These are phyloP conservation scores for Lactuca saligna DNA, from an alignment of 129 eudicot genomes.

Conservation along the genomic window DNA sequence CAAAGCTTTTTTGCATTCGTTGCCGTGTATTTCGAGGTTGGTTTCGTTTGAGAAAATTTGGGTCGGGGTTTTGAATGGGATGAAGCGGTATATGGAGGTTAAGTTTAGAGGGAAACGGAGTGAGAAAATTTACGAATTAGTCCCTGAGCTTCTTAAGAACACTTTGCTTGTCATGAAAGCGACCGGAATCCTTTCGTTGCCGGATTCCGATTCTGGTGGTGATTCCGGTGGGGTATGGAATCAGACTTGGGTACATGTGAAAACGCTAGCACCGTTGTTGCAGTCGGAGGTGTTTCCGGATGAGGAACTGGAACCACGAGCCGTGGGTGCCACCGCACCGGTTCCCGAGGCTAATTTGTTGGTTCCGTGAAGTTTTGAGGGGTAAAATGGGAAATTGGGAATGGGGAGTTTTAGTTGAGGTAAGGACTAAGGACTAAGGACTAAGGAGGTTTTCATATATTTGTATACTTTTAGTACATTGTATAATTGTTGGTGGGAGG, in stretches of 20 bases:
- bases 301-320: slow-evolving; percentile 36
- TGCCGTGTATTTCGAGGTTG: slow-evolving; percentile 42
- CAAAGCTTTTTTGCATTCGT: slow-evolving; percentile 56
- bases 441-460: slow-evolving; percentile 22
- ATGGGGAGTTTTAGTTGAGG: slow-evolving; percentile 21
- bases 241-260: slow-evolving; percentile 70
- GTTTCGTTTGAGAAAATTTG: slow-evolving; percentile 54
- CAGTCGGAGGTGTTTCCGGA: slow-evolving; percentile 62
- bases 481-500: slow-evolving; percentile 26
- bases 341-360: slow-evolving; percentile 40
- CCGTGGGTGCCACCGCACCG: slow-evolving; percentile 34
- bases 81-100: slow-evolving; percentile 61
- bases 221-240: slow-evolving; percentile 49
- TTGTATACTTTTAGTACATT: slow-evolving; percentile 29
- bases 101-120: slow-evolving; percentile 67
- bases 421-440: no score
- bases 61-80: slow-evolving; percentile 52
- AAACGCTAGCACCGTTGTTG: slow-evolving; percentile 51
- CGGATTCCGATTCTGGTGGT: slow-evolving; percentile 30
- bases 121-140: slow-evolving; percentile 63
- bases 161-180: slow-evolving; percentile 65
- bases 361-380: slow-evolving; percentile 40
- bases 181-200: slow-evolving; percentile 52
- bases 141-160: slow-evolving; percentile 78
- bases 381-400: slow-evolving; percentile 1